Conservation (phyloP, 192 early-diverging fungal genomes). For the Dispira simplex region DNA sequence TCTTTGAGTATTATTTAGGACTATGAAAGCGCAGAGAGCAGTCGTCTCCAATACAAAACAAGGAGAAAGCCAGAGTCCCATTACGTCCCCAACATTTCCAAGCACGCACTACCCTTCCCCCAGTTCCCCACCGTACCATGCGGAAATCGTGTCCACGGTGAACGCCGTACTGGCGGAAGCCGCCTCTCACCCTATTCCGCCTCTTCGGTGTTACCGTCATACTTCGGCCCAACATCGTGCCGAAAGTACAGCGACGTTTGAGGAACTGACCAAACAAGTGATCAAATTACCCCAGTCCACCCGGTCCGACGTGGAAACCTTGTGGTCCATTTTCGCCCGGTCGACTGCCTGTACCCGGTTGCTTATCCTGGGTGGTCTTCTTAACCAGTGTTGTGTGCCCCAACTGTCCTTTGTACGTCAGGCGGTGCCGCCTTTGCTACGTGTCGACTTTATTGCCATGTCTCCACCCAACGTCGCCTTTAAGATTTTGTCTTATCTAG, state of each 20-base stretch:
- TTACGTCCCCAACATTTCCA: too few species aligned
- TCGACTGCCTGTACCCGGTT: conserved; percentile 45
- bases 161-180: not conserved
- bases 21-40: too few species aligned
- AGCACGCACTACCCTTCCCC: not conserved
- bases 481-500: conserved; percentile 77
- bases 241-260: conserved; percentile 21
- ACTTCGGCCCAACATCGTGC: conserved; percentile 26
- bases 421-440: conserved; percentile 49
- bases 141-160: not conserved
- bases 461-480: conserved; percentile 69
- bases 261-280: conserved; percentile 35
- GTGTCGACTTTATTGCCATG: conserved; percentile 69
- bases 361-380: conserved; percentile 55
- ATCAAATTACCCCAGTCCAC: conserved; percentile 35
- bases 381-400: conserved; percentile 69
- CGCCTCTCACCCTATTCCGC: not conserved
- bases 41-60: too few species aligned
- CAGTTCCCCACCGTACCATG: not conserved
- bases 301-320: conserved; percentile 43
- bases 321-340: conserved; percentile 54
- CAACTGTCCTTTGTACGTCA: conserved; percentile 73
- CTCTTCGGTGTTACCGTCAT: conserved; percentile 27
- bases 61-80: too few species aligned
- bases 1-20: too few species aligned